Conservation (phyloP, 306 rosid genomes). For the Quercus wislizeni region DNA sequence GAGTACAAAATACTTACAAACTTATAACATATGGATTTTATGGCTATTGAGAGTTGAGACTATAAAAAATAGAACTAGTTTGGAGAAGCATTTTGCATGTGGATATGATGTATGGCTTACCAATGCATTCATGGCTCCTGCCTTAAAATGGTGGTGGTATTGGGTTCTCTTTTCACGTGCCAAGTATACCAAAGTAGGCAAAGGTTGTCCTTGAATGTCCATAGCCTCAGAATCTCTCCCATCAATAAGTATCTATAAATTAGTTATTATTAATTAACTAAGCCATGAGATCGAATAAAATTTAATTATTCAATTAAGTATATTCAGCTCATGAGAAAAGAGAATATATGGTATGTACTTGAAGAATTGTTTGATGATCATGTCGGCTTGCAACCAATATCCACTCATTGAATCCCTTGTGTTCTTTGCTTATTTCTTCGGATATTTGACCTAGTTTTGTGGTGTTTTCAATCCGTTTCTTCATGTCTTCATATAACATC, state of each 20-base stretch:
- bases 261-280: not conserved
- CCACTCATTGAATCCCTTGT: not conserved
- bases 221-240: not conserved
- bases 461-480: not conserved
- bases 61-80: not conserved
- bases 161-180: slow-evolving; percentile 3
- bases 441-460: not conserved
- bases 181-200: not conserved
- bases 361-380: not conserved
- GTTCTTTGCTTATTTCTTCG: not conserved
- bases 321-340: not conserved
- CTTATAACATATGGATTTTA: not conserved
- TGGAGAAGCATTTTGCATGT: not conserved
- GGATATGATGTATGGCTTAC: not conserved
- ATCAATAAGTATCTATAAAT: not conserved
- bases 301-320: not conserved
- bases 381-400: not conserved
- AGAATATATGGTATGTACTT: not conserved
- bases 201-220: slow-evolving; percentile 3
- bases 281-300: not conserved
- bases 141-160: slow-evolving; percentile 1
- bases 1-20: not conserved
- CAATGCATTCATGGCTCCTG: slow-evolving; percentile 7
- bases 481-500: not conserved
- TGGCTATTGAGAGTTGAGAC: not conserved